Evolutionary conservation across 2,329 filamentous ascomycete genomes (phyloP), one percentile per base, ranked within the genome.

Genomic region (Diaporthe velutina): DNA sequence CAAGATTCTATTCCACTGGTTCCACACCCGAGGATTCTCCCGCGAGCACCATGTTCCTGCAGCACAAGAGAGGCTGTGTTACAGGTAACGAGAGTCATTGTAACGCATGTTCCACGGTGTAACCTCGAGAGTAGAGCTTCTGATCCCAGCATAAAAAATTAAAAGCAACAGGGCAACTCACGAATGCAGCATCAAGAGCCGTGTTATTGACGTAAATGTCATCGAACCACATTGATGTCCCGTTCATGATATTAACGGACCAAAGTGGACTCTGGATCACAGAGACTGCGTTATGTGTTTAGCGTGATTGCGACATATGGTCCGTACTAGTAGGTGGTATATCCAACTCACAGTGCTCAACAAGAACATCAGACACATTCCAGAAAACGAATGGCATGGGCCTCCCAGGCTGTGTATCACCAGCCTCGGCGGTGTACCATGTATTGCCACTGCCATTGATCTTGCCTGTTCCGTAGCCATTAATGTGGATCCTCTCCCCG

Each of bases 331-430:
- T n/a, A 19, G 38, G 10, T 48, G 13, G 33, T 5, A 22, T 25
- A 6, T 22, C 70, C 22, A n/a, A 71, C 78, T 60, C 67, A 78
- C 78, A 90, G 73, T 89, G 86, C 30, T 84, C 82, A n/a, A 90
- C 87, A 5, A 82, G 81, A 3, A 90, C 88, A 71, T 90, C 84
- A n/a, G 84, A 86, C 4, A 88, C 86, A 76, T 90, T 90, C 89
- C 88, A 90, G 70, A 89, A 86, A 5, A 90, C 88, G 74, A 90
- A 90, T 0, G 88, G 88, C 88, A 90, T 90, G 0, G 88, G 89
- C 13, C 89, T 81, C 4, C 88, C 88, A 1, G 85, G 84, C 71
- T 84, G 84, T 0, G 88, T 90, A 8, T 80, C 76, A 19, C 82
- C 85, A 35, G 83, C 77, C 79, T 90, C 88, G 12, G 81, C 85